These are phyloP conservation scores for Colletotrichum brevisporum DNA, from an alignment of 2,329 filamentous ascomycete genomes.

Conservation along the genomic window DNA sequence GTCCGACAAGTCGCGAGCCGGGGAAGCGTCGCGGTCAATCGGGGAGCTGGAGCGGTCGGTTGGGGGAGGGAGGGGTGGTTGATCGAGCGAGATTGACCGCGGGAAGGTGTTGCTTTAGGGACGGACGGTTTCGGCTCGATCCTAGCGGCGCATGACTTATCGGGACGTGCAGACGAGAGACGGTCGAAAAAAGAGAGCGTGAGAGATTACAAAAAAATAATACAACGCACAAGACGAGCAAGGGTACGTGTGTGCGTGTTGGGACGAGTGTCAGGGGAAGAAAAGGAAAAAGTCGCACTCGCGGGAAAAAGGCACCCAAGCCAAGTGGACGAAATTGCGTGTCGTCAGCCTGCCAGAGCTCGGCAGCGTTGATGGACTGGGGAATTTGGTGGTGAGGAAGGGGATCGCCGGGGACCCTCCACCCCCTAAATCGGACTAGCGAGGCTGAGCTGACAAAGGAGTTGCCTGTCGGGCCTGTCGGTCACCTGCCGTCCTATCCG, in stretches of 20 bases:
- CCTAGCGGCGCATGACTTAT: constrained; percentile 39
- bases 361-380: constrained; percentile 30
- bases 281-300: background rate
- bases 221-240: constrained; percentile 4
- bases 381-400: constrained; percentile 19
- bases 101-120: constrained; percentile 1
- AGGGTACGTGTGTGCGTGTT: background rate
- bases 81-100: constrained; percentile 10
- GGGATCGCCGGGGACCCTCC: constrained; percentile 29
- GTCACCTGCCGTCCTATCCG: constrained; percentile 27
- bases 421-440: constrained; percentile 40
- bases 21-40: constrained; percentile 17
- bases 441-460: constrained; percentile 40
- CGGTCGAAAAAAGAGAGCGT: too few relatives aligned
- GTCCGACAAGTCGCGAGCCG: constrained; percentile 32
- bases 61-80: background rate
- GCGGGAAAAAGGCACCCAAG: constrained; percentile 24
- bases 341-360: constrained; percentile 35
- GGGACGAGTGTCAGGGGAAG: background rate
- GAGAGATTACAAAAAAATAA: constrained; percentile 3
- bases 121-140: constrained; percentile 31
- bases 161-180: constrained; percentile 6
- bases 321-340: constrained; percentile 39
- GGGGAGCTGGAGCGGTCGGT: constrained; percentile 1
- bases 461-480: background rate